phyloP scores from a whole-genome alignment of 306 rosid species.

The Hippophae tibetana region DNA sequence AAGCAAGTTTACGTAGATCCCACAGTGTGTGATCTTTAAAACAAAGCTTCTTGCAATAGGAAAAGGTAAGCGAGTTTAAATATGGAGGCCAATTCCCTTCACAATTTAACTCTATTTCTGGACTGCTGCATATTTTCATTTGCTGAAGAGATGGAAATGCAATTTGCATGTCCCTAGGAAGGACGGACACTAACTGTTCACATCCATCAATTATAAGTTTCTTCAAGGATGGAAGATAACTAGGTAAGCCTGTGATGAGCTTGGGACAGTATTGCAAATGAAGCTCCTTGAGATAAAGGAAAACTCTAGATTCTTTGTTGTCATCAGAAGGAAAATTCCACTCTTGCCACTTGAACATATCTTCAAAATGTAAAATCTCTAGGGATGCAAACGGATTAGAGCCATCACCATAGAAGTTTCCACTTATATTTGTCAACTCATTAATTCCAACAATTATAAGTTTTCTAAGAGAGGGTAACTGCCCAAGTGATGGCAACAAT shows the following conservation, averaged over 20 bases:
- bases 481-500: slow-evolving; percentile 7
- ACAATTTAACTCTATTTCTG: too few relatives aligned
- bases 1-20: background rate
- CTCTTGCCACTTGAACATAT: background rate
- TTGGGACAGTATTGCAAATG: background rate
- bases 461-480: slow-evolving; percentile 8
- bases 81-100: too few relatives aligned
- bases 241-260: background rate
- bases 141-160: too few relatives aligned
- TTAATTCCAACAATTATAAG: slow-evolving; percentile 1
- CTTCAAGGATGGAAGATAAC: background rate
- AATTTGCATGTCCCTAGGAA: background rate
- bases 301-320: background rate
- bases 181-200: background rate
- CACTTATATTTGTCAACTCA: background rate
- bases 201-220: background rate
- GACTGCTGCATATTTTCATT: too few relatives aligned
- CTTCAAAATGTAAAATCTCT: background rate
- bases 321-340: background rate
- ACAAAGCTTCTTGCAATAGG: too few relatives aligned
- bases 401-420: background rate
- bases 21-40: too few relatives aligned
- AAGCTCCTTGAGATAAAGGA: background rate
- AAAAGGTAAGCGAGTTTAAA: too few relatives aligned
- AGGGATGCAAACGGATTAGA: background rate